Conservation (phyloP, 208 protist genomes). For the Leishmania guyanensis region DNA sequence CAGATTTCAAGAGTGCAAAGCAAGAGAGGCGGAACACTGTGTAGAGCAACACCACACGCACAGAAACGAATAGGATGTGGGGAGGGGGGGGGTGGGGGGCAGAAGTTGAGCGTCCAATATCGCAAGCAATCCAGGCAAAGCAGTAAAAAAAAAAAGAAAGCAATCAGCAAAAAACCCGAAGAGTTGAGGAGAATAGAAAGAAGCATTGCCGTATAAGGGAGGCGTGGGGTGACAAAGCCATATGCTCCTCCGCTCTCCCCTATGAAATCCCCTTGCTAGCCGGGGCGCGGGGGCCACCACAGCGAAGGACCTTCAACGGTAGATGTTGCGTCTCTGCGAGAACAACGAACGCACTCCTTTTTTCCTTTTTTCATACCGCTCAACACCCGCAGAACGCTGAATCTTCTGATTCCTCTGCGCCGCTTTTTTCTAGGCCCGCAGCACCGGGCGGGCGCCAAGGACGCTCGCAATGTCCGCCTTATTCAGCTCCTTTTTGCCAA, state of each 20-base stretch:
- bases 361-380: background rate
- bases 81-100: too few species aligned
- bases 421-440: background rate
- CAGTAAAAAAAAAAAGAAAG: background rate
- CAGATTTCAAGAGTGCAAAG: background rate
- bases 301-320: background rate
- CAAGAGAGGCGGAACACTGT: background rate
- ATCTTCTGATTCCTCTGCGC: too few species aligned
- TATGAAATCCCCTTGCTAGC: background rate
- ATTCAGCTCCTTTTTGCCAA: slow-evolving; percentile 90
- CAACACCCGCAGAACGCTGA: too few species aligned
- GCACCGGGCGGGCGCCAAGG: slow-evolving; percentile 65
- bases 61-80: background rate
- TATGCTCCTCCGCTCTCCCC: background rate
- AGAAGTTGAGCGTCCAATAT: background rate
- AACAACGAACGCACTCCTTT: background rate
- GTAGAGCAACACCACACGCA: background rate
- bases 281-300: background rate
- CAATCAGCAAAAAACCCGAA: background rate
- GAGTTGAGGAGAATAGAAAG: background rate
- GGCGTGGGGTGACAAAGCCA: background rate
- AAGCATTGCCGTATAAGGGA: background rate
- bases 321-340: background rate
- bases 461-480: slow-evolving; percentile 76
- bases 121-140: background rate